Conservation (phyloP, 257 asterid genomes). For the Ehretia macrophylla region DNA sequence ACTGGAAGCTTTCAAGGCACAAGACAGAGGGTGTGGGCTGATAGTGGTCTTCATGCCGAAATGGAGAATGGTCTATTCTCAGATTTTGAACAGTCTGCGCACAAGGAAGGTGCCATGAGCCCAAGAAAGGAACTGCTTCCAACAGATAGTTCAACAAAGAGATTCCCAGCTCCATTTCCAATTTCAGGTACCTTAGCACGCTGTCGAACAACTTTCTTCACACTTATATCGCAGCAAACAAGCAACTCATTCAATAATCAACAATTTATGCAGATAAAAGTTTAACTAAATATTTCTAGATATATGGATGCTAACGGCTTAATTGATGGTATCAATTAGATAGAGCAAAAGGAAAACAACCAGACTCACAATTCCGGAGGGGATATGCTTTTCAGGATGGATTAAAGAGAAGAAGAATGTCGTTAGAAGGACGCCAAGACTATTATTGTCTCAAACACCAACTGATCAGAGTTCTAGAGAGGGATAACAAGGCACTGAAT, state of each 20-base stretch:
- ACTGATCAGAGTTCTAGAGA: conserved; percentile 43
- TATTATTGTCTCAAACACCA: conserved; percentile 17
- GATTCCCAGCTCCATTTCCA: conserved; percentile 55
- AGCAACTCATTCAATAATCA: too few relatives aligned
- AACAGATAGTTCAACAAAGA: conserved; percentile 23
- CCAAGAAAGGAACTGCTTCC: conserved; percentile 16
- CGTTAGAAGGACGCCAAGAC: conserved; percentile 29
- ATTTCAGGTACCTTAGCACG: conserved; percentile 47
- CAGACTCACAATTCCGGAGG: conserved; percentile 25
- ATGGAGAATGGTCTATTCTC: conserved; percentile 12
- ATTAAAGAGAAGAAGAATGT: conserved; percentile 39
- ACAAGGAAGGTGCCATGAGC: conserved; percentile 19
- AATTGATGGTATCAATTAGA: too few relatives aligned
- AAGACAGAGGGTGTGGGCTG: conserved; percentile 23
- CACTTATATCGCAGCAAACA: too few relatives aligned
- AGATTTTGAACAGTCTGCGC: conserved; percentile 19
- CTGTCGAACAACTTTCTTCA: neutral
- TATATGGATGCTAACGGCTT: too few relatives aligned
- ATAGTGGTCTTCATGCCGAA: conserved; percentile 5
- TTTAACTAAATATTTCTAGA: too few relatives aligned
- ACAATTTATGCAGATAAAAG: too few relatives aligned
- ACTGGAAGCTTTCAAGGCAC: conserved; percentile 25
- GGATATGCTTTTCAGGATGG: conserved; percentile 33
- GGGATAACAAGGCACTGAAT: conserved; percentile 31
- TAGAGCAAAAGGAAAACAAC: conserved; percentile 33